Evolutionary conservation across 768 basidiomycete species (phyloP).

Genomic region (Hortiboletus campestris): DNA sequence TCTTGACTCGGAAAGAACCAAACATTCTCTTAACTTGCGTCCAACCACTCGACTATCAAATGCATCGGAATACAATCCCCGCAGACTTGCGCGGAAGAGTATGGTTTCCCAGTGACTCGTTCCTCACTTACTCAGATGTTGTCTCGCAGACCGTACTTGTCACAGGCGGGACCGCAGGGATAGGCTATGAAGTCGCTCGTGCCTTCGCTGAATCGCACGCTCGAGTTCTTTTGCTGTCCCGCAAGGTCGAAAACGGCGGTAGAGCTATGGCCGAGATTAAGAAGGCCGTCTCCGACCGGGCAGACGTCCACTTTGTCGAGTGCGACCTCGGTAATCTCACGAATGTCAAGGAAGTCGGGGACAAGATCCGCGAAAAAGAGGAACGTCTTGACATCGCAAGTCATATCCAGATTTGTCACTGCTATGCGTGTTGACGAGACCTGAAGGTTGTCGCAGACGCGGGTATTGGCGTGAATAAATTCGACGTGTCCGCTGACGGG

Average conservation of each 20-base stretch:
- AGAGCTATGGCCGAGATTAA: slow-evolving; percentile 1
- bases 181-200: slow-evolving; percentile 1
- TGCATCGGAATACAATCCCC: background rate
- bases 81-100: background rate
- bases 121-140: background rate
- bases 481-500: background rate
- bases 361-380: background rate
- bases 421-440: background rate
- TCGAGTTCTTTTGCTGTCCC: background rate
- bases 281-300: background rate
- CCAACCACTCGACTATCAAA: background rate
- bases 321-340: background rate
- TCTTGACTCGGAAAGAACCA: no score
- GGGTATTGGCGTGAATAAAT: background rate
- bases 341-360: background rate
- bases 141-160: background rate
- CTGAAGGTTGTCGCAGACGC: background rate
- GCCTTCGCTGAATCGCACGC: background rate
- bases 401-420: background rate
- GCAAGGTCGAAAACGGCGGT: background rate
- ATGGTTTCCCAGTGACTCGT: background rate
- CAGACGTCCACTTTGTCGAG: background rate
- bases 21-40: background rate
- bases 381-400: background rate
- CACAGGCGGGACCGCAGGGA: background rate